Percentiles rank a stretch among this genome's conserved stretches.
Conservation (phyloP, 805 yeast genomes). For the Saccharomycopsis fodiens region DNA sequence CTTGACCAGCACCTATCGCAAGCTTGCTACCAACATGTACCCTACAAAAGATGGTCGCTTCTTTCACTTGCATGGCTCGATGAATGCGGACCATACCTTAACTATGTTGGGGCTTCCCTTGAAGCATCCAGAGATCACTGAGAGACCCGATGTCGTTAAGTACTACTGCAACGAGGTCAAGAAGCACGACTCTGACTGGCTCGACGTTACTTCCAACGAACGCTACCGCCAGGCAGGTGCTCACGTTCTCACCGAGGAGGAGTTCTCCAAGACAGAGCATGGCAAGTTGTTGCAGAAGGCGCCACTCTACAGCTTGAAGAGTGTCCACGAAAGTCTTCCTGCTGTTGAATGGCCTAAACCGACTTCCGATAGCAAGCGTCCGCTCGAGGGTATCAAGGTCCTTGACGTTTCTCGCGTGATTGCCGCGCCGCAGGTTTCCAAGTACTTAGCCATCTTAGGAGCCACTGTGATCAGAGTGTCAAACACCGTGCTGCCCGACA, state of each 20-base stretch:
- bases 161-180: slow-evolving; percentile 27
- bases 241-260: slow-evolving; percentile 26
- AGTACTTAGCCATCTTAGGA: slow-evolving; percentile 30
- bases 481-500: slow-evolving; percentile 26
- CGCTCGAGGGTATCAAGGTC: slow-evolving; percentile 28
- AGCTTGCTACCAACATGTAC: slow-evolving; percentile 30
- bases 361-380: slow-evolving; percentile 13
- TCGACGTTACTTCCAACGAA: slow-evolving; percentile 21
- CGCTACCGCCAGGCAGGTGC: slow-evolving; percentile 29
- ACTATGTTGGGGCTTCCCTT: slow-evolving; percentile 30
- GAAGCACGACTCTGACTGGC: slow-evolving; percentile 17
- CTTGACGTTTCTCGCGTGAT: slow-evolving; percentile 29
- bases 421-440: slow-evolving; percentile 31
- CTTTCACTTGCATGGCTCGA: slow-evolving; percentile 30
- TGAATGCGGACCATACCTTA: slow-evolving; percentile 28
- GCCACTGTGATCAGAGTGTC: slow-evolving; percentile 30
- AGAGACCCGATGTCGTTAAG: slow-evolving; percentile 23
- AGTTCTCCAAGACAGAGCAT: slow-evolving; percentile 26
- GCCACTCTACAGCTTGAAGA: slow-evolving; percentile 25
- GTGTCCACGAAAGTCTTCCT: slow-evolving; percentile 25
- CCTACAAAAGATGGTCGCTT: slow-evolving; percentile 27
- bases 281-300: slow-evolving; percentile 24
- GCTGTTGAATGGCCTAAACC: slow-evolving; percentile 22
- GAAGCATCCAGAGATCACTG: slow-evolving; percentile 22
- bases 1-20: slow-evolving; percentile 26